A percentile compares a stretch with the other conserved stretches of the same genome.
These are phyloP conservation scores for Eucalyptus guilfoylei DNA, from an alignment of 345 rosid species.

Conservation along the genomic window DNA sequence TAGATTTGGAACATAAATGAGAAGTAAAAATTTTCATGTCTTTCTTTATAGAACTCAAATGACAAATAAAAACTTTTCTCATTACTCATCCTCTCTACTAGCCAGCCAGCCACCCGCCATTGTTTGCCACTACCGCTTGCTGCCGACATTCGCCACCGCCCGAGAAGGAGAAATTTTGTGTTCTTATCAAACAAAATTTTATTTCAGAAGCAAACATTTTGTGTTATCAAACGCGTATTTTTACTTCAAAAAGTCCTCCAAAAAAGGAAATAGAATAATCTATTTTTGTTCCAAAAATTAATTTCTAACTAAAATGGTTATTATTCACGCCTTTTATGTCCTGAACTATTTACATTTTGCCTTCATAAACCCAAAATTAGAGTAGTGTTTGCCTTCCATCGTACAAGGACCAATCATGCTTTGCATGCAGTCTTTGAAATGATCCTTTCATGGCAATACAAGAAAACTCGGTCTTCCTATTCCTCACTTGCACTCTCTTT, in stretches of 20 bases:
- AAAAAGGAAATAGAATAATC: too few relatives aligned
- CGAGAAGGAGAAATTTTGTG: too few relatives aligned
- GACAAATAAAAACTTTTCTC: accelerated
- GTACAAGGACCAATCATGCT: background rate
- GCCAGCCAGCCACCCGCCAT: accelerated
- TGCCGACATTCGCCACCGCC: accelerated
- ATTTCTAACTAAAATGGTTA: too few relatives aligned
- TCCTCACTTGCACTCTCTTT: background rate
- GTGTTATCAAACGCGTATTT: accelerated
- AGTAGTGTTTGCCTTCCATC: background rate
- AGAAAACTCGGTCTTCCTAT: background rate
- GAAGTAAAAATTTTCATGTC: too few relatives aligned
- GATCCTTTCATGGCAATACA: background rate
- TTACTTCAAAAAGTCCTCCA: too few relatives aligned
- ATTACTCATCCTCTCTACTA: accelerated
- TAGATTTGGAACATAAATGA: accelerated
- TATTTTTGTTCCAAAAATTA: too few relatives aligned
- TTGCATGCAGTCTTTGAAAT: background rate
- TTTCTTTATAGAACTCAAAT: too few relatives aligned
- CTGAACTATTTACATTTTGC: too few relatives aligned
- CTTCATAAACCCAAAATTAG: background rate
- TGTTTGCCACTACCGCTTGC: accelerated
- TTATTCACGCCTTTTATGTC: accelerated
- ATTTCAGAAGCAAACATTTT: accelerated
- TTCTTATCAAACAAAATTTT: too few relatives aligned